phyloP scores from a whole-genome alignment of 306 rosid genomes.

The Cicer arietinum region DNA sequence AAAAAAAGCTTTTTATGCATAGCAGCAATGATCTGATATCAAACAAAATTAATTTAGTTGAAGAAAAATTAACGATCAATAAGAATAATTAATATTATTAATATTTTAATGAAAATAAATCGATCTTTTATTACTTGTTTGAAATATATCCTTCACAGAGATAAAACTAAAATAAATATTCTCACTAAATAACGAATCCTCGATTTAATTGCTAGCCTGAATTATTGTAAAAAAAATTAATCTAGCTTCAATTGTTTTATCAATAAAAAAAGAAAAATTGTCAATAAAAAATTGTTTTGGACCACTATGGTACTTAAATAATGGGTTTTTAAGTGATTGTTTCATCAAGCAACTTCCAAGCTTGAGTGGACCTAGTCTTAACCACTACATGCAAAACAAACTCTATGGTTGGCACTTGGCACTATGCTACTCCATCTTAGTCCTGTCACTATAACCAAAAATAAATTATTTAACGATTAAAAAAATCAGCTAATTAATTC shows the following conservation, averaged over 20 bases:
- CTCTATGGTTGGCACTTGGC: too few relatives aligned
- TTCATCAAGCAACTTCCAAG: slow-evolving; percentile 34
- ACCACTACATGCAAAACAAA: slow-evolving; percentile 25
- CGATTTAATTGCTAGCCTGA: not conserved
- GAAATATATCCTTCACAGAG: not conserved
- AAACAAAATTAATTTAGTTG: too few relatives aligned
- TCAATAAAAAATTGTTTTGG: not conserved
- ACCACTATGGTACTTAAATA: slow-evolving; percentile 28
- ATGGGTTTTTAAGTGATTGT: slow-evolving; percentile 39
- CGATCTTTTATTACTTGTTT: too few relatives aligned
- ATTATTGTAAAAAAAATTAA: not conserved
- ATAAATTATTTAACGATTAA: too few relatives aligned
- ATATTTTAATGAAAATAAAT: too few relatives aligned
- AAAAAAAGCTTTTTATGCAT: too few relatives aligned
- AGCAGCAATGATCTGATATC: too few relatives aligned
- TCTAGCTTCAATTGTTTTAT: not conserved
- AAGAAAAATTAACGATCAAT: too few relatives aligned
- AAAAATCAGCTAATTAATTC: too few relatives aligned
- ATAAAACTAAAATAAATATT: not conserved
- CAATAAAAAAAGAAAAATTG: not conserved
- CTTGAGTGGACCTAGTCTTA: slow-evolving; percentile 37
- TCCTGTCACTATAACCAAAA: too few relatives aligned
- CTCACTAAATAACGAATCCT: not conserved
- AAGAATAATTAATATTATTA: too few relatives aligned
- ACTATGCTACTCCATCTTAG: too few relatives aligned